phyloP scores from a whole-genome alignment of 106 monocot genomes.

The Iris macrosiphon region DNA sequence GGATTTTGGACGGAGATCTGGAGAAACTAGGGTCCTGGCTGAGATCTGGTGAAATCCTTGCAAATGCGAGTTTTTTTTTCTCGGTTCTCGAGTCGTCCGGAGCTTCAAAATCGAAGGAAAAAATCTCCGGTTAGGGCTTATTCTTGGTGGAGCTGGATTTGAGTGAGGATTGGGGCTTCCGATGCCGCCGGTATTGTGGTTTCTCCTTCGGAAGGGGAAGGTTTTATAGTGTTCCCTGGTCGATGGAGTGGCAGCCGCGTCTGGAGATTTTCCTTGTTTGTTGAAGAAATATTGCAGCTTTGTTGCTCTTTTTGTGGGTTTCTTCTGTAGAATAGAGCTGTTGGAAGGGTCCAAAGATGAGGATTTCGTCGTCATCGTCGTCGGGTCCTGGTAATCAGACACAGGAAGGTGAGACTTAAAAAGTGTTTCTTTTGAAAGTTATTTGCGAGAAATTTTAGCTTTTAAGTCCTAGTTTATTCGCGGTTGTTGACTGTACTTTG shows the following conservation, averaged over 20 bases:
- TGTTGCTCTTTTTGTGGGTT: not conserved
- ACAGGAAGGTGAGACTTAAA: slow-evolving; percentile 7
- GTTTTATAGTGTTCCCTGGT: not conserved
- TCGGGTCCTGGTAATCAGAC: slow-evolving; percentile 1
- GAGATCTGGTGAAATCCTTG: too few relatives aligned
- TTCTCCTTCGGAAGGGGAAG: not conserved
- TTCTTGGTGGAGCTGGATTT: not conserved
- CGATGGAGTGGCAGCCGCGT: not conserved
- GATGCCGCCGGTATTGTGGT: slow-evolving; percentile 3
- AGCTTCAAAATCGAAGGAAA: too few relatives aligned
- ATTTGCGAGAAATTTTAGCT: not conserved
- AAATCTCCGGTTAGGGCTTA: too few relatives aligned
- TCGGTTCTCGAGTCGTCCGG: too few relatives aligned
- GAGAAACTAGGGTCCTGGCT: too few relatives aligned
- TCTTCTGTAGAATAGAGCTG: not conserved
- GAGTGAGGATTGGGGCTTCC: not conserved
- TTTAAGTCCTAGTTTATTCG: not conserved
- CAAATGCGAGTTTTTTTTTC: too few relatives aligned
- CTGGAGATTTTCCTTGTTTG: not conserved
- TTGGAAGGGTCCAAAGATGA: slow-evolving; percentile 6
- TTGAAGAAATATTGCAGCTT: not conserved
- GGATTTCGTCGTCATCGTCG: slow-evolving; percentile 16
- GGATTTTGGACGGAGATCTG: too few relatives aligned
- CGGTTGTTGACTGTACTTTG: not conserved
- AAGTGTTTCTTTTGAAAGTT: not conserved